A percentile compares a stretch with the other conserved stretches of the same genome.
Evolutionary conservation across 345 rosid species (phyloP).

Genomic region (Eucalyptus virginea): DNA sequence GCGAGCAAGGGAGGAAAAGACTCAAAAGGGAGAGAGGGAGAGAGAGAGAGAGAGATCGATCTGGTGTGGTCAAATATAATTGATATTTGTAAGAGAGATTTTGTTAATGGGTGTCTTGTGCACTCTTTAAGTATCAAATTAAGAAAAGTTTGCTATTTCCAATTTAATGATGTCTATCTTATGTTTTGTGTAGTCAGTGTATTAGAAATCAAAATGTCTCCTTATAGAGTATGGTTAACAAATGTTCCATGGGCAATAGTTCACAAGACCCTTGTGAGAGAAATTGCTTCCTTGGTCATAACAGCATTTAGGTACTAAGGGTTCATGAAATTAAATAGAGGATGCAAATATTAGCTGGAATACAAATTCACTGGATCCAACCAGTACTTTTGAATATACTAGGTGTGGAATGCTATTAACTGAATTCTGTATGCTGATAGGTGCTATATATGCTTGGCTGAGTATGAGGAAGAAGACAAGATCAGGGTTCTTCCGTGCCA

Average conservation of each 20-base stretch:
- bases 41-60: neutral
- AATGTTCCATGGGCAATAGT: neutral
- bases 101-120: neutral
- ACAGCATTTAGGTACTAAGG: neutral
- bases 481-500: slow-evolving; percentile 73
- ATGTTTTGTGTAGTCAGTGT: neutral
- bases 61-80: neutral
- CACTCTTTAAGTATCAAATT: neutral
- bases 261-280: neutral
- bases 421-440: slow-evolving; percentile 1
- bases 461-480: slow-evolving; percentile 59
- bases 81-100: neutral
- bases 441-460: slow-evolving; percentile 66
- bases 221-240: neutral
- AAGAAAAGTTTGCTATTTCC: neutral
- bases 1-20: neutral
- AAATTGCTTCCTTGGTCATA: neutral
- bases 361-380: neutral
- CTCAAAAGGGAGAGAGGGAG: neutral
- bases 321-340: neutral
- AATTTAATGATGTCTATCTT: neutral
- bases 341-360: neutral
- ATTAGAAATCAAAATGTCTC: neutral
- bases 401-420: neutral
- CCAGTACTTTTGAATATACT: neutral